These are phyloP conservation scores for Trametes pubescens DNA, from an alignment of 1,284 basidiomycete species.

Conservation along the genomic window DNA sequence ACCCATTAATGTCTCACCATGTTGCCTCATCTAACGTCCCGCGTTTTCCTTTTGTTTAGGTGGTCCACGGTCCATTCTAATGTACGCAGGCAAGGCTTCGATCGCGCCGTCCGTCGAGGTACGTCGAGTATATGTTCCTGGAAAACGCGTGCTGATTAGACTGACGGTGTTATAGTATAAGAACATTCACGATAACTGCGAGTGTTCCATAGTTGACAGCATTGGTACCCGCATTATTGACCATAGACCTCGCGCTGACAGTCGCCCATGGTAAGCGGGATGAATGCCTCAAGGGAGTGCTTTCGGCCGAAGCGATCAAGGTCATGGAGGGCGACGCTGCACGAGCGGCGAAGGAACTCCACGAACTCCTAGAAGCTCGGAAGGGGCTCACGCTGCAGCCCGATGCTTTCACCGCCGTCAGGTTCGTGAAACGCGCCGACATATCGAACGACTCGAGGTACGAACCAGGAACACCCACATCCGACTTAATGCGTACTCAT, in stretches of 20 bases:
- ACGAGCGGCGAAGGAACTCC: constrained; percentile 31
- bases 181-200: constrained; percentile 37
- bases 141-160: background rate
- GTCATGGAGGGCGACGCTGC: constrained; percentile 35
- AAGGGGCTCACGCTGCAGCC: constrained; percentile 34
- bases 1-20: too few species aligned
- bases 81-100: constrained; percentile 37
- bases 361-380: constrained; percentile 32
- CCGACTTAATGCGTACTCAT: too few species aligned
- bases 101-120: constrained; percentile 36
- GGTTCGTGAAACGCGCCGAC: constrained; percentile 29
- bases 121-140: background rate
- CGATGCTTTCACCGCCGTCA: constrained; percentile 31
- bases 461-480: background rate
- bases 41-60: constrained; percentile 10
- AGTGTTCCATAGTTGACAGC: background rate
- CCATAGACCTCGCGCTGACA: background rate
- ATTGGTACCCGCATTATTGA: background rate
- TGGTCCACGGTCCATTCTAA: constrained; percentile 32
- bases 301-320: constrained; percentile 31
- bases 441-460: constrained; percentile 32
- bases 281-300: constrained; percentile 33
- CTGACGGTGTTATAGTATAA: constrained; percentile 27
- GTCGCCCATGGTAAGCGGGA: constrained; percentile 35
- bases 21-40: background rate